Base-by-base conservation (phyloP, 371 early-diverging fungal species). In the Smittium culicis region DNA sequence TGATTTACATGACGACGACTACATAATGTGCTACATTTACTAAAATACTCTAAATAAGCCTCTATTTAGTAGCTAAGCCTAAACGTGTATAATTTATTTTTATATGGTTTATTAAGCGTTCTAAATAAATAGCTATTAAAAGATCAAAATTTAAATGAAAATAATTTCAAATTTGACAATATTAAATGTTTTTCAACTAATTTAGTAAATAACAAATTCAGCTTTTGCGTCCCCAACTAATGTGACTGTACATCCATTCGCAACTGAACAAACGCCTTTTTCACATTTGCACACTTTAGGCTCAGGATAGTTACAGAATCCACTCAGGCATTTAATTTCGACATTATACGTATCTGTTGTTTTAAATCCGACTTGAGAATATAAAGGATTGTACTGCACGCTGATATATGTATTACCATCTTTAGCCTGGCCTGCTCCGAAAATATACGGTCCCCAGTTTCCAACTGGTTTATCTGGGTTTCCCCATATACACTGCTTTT, bases 361-460 rank as follows among this genome's bases (percentile, higher is more conserved):
- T 31, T 70, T 70, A 65, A 76, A 76, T 1, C 77, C 77, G 17
- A 25, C 61, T 31, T 59, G 27, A 54, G 45, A 25, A 59, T 76
- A 79, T 29, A 77, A 67, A 28, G 77, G 79, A 56, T 79, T 79
- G 54, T 64, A 76, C 66, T 71, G 71, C 17, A 79, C 68, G 57
- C 71, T 71, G 24, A 79, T 60, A 68, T 78, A 79, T 2, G 78
- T 79, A 60, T 73, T 72, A 17, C 74, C 74, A 35, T 78, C 78
- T 35, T 59, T 60, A 25, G 61, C 72, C 66, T 78, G 74, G 16
- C 77, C 77, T 2, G 62, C 76, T 35, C 79, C 79, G 66, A 79
- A 78, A 34, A 79, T 75, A 58, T 67, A 79, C 17, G 77, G 74
- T 0, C 64, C 78, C 79, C 79, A 79, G 68, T 79, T 79, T 34